phyloP scores from a whole-genome alignment of 371 early-diverging fungal species.

The Mortierella sp. region DNA sequence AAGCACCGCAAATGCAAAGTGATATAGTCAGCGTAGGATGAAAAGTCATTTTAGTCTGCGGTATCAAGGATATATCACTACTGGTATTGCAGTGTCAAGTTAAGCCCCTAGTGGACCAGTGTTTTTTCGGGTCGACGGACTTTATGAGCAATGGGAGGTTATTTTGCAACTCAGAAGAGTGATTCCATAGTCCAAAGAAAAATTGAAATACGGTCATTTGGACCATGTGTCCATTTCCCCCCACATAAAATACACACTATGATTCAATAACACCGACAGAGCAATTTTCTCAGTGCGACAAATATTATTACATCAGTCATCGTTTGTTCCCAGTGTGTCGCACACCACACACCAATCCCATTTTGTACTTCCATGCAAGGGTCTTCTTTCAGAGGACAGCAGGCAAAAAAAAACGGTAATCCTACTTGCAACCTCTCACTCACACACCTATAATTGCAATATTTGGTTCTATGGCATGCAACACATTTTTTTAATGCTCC shows the following conservation, averaged over 20 bases:
- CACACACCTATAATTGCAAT: not conserved
- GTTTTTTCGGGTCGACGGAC: slow-evolving; percentile 1
- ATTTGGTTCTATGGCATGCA: slow-evolving; percentile 11
- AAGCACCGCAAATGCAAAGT: too few relatives aligned
- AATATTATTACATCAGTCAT: too few relatives aligned
- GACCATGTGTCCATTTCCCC: slow-evolving; percentile 5
- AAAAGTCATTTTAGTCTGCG: too few relatives aligned
- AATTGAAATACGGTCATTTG: not conserved
- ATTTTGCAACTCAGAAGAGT: not conserved
- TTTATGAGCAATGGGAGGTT: not conserved
- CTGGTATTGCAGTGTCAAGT: too few relatives aligned
- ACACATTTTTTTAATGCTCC: not conserved
- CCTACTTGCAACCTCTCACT: not conserved
- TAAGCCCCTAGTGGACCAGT: slow-evolving; percentile 1
- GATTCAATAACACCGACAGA: too few relatives aligned
- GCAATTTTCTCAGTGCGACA: too few relatives aligned
- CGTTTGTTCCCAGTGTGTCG: not conserved
- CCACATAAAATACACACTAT: too few relatives aligned
- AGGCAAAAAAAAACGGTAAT: not conserved
- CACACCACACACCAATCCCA: not conserved
- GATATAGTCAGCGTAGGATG: too few relatives aligned
- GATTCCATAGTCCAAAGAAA: slow-evolving; percentile 7
- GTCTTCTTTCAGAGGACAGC: not conserved
- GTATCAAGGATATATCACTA: too few relatives aligned
- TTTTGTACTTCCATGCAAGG: not conserved